Evolutionary conservation across 306 rosid species (phyloP).

Genomic region (Purshia tridentata): DNA sequence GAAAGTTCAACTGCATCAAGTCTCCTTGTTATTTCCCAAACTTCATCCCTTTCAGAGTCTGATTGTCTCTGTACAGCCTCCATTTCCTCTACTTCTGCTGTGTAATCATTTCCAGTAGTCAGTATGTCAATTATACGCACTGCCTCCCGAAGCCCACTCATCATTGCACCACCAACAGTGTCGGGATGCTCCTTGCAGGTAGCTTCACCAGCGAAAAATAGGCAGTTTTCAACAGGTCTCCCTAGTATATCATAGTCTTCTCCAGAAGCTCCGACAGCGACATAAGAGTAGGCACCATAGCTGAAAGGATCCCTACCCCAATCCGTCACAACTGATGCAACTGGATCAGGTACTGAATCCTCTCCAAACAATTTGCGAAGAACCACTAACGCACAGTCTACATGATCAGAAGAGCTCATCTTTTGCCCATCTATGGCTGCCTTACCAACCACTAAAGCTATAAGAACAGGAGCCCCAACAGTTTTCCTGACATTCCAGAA

Average conservation of each 20-base stretch:
- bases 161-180: slow-evolving; percentile 99
- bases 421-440: slow-evolving; percentile 88
- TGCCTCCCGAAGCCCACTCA: slow-evolving; percentile 98
- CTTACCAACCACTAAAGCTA: slow-evolving; percentile 94
- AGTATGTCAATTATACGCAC: slow-evolving; percentile 88
- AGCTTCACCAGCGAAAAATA: slow-evolving; percentile 99
- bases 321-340: slow-evolving; percentile 89
- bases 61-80: slow-evolving; percentile 76
- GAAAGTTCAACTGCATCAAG: slow-evolving; percentile 84
- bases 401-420: slow-evolving; percentile 70
- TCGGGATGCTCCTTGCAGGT: slow-evolving; percentile 99
- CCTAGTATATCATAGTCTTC: slow-evolving; percentile 94
- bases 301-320: slow-evolving; percentile 99
- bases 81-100: slow-evolving; percentile 88
- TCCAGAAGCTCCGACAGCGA: slow-evolving; percentile 97
- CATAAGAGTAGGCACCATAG: slow-evolving; percentile 94
- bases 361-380: slow-evolving; percentile 95
- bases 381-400: slow-evolving; percentile 81
- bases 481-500: slow-evolving; percentile 98
- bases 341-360: slow-evolving; percentile 85
- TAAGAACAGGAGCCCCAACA: slow-evolving; percentile 96
- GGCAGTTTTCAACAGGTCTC: slow-evolving; percentile 84
- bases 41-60: slow-evolving; percentile 93
- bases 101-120: slow-evolving; percentile 78
- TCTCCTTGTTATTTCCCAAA: slow-evolving; percentile 84